Base-by-base conservation (phyloP, 73 alveolate genomes). In the Stentor roeselii region DNA sequence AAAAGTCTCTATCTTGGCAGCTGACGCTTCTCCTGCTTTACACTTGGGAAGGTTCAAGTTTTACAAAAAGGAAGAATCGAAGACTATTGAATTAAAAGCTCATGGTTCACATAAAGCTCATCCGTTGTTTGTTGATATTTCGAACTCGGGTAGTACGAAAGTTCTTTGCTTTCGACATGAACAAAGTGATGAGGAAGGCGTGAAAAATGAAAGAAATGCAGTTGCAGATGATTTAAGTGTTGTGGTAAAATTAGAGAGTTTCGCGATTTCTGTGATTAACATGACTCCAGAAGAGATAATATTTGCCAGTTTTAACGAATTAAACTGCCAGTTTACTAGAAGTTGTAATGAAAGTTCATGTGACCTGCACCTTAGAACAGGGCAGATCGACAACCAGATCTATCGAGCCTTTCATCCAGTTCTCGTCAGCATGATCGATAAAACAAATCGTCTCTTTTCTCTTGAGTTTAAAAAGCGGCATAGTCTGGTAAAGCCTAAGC, bases 71-170 rank as follows among this genome's bases (percentile, higher is more conserved):
- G 34, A 67, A 67, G 80, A 30, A 15, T 30, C 42, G 15, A 32
- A 67, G 37, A 36, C n/a, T 27, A 67, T 67, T 40, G 27, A 67
- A 1, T 40, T 67, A 0, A 67, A 67, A 67, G 15, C 80, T 32
- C 80, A 67, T 67, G 80, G 80, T 21, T 67, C 80, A 21, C 80
- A 67, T 32, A 36, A 36, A 1, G 21, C 80, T 21, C 80, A 67
- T 67, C 80, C 80, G 21, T 67, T 67, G 34, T 67, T 30, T 67
- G 80, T 67, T 21, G 80, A 67, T 21, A 34, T 67, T 21, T 27
- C 80, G 34, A 67, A 21, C n/a, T 21, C n/a, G 34, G 80, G 80
- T 21, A 21, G 41, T 40, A 67, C 80, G 27, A 67, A 67, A 67
- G 80, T 67, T 40, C 80, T 67, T 32, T 27, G 27, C 11, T 21